A percentile compares a stretch with the other conserved stretches of the same genome.
Evolutionary conservation across 805 yeast species (phyloP).

Genomic region (Saturnispora mendoncae): DNA sequence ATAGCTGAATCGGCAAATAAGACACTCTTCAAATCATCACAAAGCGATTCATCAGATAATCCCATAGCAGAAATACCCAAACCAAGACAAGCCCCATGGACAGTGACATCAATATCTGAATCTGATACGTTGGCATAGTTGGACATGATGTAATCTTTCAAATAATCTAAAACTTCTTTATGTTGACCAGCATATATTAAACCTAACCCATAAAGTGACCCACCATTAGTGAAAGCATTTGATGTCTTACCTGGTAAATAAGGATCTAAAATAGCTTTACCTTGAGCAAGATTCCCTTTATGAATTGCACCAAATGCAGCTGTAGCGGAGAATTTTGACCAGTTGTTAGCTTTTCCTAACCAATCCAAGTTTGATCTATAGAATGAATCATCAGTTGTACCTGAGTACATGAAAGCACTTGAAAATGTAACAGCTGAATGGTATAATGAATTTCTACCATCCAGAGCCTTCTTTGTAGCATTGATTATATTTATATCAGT

Average conservation of each 20-base stretch:
- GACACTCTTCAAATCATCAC: constrained; percentile 75
- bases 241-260: constrained; percentile 78
- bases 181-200: constrained; percentile 96
- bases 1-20: constrained; percentile 85
- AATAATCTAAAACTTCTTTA: constrained; percentile 69
- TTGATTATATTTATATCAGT: constrained; percentile 77
- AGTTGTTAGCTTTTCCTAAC: constrained; percentile 95
- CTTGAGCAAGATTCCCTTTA: constrained; percentile 88
- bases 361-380: constrained; percentile 87
- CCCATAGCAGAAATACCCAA: constrained; percentile 97
- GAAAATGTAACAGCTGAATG: constrained; percentile 94
- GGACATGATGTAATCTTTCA: constrained; percentile 63
- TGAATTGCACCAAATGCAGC: constrained; percentile 98
- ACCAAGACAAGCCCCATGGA: constrained; percentile 95
- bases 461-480: constrained; percentile 71
- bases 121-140: constrained; percentile 33
- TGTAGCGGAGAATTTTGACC: constrained; percentile 97
- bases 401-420: constrained; percentile 91
- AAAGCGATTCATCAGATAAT: constrained; percentile 60
- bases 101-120: constrained; percentile 67
- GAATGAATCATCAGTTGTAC: constrained; percentile 91
- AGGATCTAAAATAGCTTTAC: constrained; percentile 77
- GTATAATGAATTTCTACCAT: constrained; percentile 87
- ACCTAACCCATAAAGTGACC: constrained; percentile 88
- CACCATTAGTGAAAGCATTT: constrained; percentile 89